These are phyloP conservation scores for Phytopythium kandeliae DNA, from an alignment of 352 stramenopile genomes.

Conservation along the genomic window DNA sequence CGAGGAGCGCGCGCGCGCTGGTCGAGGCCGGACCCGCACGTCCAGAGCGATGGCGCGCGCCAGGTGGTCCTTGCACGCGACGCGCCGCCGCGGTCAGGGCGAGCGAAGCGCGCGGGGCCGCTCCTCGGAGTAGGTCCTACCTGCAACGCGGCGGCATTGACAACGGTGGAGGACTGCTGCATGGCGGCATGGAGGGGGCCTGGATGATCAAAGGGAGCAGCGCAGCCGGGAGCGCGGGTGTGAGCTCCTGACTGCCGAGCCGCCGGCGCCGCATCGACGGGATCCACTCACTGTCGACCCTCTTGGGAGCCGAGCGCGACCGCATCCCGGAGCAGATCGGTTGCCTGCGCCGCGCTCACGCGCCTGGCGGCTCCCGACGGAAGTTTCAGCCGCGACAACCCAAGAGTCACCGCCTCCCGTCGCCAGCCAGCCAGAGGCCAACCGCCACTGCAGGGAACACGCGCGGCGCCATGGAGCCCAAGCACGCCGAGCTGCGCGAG, in stretches of 20 bases:
- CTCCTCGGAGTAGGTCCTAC: too few relatives aligned
- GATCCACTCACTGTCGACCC: background rate
- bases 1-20: background rate
- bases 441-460: background rate
- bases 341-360: too few relatives aligned
- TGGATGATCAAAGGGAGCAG: constrained; percentile 1
- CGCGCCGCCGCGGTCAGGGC: too few relatives aligned
- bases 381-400: background rate
- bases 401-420: background rate
- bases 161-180: constrained; percentile 41
- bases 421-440: background rate
- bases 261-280: too few relatives aligned
- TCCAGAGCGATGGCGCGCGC: constrained; percentile 45
- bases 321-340: background rate
- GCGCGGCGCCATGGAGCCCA: constrained; percentile 48
- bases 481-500: constrained; percentile 48
- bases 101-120: too few relatives aligned
- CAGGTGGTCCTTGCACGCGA: constrained; percentile 36
- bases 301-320: background rate
- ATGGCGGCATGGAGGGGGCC: constrained; percentile 12
- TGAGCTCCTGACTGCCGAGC: too few relatives aligned
- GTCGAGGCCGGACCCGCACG: constrained; percentile 14
- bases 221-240: too few relatives aligned
- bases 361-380: too few relatives aligned
- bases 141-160: constrained; percentile 72